Evolutionary conservation across 768 basidiomycete species (phyloP).

Genomic region (Mycena crocata): DNA sequence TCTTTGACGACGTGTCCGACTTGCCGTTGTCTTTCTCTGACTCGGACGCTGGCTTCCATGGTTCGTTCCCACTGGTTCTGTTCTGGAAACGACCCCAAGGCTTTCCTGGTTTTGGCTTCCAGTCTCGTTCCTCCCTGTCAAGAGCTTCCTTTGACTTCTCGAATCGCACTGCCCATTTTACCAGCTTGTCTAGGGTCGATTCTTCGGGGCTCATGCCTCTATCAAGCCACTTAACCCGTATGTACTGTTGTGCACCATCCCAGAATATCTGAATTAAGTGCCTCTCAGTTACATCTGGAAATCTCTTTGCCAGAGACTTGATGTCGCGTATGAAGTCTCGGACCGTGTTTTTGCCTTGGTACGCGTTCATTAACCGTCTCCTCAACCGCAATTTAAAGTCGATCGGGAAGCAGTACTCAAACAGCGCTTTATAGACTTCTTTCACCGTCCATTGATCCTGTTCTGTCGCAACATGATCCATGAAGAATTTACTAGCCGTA

Average conservation of each 20-base stretch:
- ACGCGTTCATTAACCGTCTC: conserved; percentile 9
- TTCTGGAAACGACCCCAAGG: conserved; percentile 14
- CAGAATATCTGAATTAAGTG: conserved; percentile 20
- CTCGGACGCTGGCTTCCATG: background rate
- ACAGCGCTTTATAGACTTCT: background rate
- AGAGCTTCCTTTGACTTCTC: background rate
- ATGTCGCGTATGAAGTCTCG: conserved; percentile 18
- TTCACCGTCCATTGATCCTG: background rate
- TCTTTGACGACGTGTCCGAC: background rate
- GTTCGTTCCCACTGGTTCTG: conserved; percentile 12
- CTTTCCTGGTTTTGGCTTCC: conserved; percentile 18
- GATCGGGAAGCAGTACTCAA: background rate
- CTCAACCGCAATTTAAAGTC: background rate
- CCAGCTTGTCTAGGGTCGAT: background rate
- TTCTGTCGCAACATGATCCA: conserved; percentile 29
- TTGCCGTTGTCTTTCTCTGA: background rate
- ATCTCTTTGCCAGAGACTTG: conserved; percentile 2
- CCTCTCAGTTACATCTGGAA: conserved; percentile 15
- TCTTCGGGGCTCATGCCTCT: background rate
- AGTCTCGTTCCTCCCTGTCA: conserved; percentile 6
- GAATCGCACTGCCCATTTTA: background rate
- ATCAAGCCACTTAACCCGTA: background rate
- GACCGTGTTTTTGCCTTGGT: conserved; percentile 13
- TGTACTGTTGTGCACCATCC: conserved; percentile 2
- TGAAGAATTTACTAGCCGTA: conserved; percentile 39